phyloP scores from a whole-genome alignment of 2,329 filamentous ascomycete species.

The Botryotinia narcissicola region DNA sequence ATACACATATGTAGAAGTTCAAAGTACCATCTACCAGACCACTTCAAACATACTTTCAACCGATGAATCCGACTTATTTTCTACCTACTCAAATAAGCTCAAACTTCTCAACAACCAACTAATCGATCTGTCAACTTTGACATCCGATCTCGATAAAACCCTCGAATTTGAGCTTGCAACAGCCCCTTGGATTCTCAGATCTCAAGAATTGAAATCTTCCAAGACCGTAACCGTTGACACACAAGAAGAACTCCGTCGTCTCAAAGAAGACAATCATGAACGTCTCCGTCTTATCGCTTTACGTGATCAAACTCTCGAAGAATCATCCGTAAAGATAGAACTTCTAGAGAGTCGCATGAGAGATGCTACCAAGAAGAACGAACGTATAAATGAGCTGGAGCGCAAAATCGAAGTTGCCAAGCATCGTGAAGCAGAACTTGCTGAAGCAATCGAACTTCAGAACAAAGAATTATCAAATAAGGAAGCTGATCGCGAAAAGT shows the following conservation, averaged over 20 bases:
- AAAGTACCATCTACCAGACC: constrained; percentile 59
- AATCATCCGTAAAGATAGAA: constrained; percentile 87
- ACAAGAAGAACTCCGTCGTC: constrained; percentile 76
- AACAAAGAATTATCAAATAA: constrained; percentile 63
- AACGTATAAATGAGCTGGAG: constrained; percentile 65
- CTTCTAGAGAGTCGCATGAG: constrained; percentile 85
- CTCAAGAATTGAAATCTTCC: constrained; percentile 76
- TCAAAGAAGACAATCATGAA: constrained; percentile 78
- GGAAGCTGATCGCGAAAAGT: constrained; percentile 65
- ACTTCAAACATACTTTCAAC: constrained; percentile 51
- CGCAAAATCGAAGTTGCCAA: constrained; percentile 54
- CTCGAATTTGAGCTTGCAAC: constrained; percentile 74
- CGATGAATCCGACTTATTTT: constrained; percentile 67
- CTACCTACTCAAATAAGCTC: constrained; percentile 65
- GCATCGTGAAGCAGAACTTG: constrained; percentile 51
- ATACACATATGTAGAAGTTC: constrained; percentile 64
- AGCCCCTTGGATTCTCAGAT: constrained; percentile 80
- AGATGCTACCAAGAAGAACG: constrained; percentile 75
- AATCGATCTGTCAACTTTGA: constrained; percentile 67
- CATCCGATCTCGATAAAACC: constrained; percentile 68
- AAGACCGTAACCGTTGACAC: constrained; percentile 78
- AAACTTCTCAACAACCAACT: constrained; percentile 63
- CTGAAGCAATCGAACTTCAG: constrained; percentile 64
- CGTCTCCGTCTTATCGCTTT: constrained; percentile 68
- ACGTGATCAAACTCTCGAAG: constrained; percentile 80